phyloP scores from a whole-genome alignment of 1,284 basidiomycete species.

The Boletus sp. region DNA sequence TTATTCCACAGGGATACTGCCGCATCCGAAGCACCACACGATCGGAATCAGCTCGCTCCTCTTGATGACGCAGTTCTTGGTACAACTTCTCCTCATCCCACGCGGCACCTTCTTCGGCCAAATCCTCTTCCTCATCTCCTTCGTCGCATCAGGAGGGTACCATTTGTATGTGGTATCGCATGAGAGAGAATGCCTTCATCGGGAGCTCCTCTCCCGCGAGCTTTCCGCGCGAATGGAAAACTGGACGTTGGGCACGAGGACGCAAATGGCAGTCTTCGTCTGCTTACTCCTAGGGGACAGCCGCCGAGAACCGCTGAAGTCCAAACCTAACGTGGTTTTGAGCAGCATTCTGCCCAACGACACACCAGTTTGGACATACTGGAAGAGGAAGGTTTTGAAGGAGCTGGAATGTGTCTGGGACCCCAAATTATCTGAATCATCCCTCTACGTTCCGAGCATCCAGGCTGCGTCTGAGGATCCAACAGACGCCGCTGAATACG shows the following conservation, averaged over 20 bases:
- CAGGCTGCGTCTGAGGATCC: slow-evolving; percentile 7
- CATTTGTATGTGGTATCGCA: slow-evolving; percentile 28
- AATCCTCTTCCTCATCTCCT: slow-evolving; percentile 23
- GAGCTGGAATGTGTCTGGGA: slow-evolving; percentile 16
- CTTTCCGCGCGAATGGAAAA: slow-evolving; percentile 17
- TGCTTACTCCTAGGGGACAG: slow-evolving; percentile 19
- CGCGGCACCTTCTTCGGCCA: slow-evolving; percentile 29
- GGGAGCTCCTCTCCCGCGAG: slow-evolving; percentile 16
- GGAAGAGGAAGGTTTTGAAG: slow-evolving; percentile 22
- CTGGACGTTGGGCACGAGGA: slow-evolving; percentile 23
- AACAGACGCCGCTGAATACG: slow-evolving; percentile 10
- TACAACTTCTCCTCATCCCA: slow-evolving; percentile 27
- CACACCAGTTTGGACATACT: slow-evolving; percentile 27
- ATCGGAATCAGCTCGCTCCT: slow-evolving; percentile 24
- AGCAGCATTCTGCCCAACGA: slow-evolving; percentile 25
- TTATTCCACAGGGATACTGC: slow-evolving; percentile 14
- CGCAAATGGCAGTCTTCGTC: slow-evolving; percentile 29
- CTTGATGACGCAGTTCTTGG: slow-evolving; percentile 26
- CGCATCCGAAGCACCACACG: slow-evolving; percentile 8
- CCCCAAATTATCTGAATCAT: background rate
- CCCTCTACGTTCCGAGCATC: slow-evolving; percentile 16
- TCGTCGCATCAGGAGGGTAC: slow-evolving; percentile 29
- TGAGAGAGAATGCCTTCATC: slow-evolving; percentile 22
- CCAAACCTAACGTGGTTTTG: slow-evolving; percentile 4
- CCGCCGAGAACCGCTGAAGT: background rate